Base-by-base conservation (phyloP, 345 rosid species). In the Eucalyptus albens region DNA sequence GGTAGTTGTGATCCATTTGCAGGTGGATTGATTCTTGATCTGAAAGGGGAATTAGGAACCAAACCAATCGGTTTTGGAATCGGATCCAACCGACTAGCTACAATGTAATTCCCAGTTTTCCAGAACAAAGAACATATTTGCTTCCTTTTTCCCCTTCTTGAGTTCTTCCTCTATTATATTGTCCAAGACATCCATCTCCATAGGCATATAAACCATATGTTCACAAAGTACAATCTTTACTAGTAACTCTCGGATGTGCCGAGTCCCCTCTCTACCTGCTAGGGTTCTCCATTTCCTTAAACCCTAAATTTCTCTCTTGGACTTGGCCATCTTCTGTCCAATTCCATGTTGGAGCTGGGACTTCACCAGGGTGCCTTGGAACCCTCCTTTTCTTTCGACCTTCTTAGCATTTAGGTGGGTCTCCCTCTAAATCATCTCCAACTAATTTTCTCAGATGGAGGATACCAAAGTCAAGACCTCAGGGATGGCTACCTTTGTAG, bases 1-100 rank as follows among this genome's bases (percentile, higher is more conserved):
- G 19, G 72, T n/a, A 65, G 72, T 31, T 31, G 19, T 13, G 8
- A 65, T 65, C 69, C 4, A 29, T 60, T 16, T 33, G 44, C 2
- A 16, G 22, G 81, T 69, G 12, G 42, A 6, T 33, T 3, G 42
- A 69, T 69, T 31, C 42, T 21, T 5, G 14, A 21, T 21, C 26
- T 19, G 19, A 21, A 72, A 5, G 27, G 26, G 45, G 45, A 72
- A 72, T 72, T 1, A 1, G 5, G 82, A 33, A 37, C 26, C 14
- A 8, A 5, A 72, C 21, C 8, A 12, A 6, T 72, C 2, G 2
- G 2, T 72, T 33, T 33, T 19, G 45, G 2, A 72, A 19, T 10
- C 0, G 4, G 15, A 37, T 72, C 15, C 8, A 33, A 37, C 0
- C 2, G 2, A 4, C 26, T 42, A 9, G 26, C 11, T 69, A 21